A percentile compares a stretch with the other conserved stretches of the same genome.
Evolutionary conservation across 768 basidiomycete species (phyloP).

Genomic region (Megacollybia marginata): DNA sequence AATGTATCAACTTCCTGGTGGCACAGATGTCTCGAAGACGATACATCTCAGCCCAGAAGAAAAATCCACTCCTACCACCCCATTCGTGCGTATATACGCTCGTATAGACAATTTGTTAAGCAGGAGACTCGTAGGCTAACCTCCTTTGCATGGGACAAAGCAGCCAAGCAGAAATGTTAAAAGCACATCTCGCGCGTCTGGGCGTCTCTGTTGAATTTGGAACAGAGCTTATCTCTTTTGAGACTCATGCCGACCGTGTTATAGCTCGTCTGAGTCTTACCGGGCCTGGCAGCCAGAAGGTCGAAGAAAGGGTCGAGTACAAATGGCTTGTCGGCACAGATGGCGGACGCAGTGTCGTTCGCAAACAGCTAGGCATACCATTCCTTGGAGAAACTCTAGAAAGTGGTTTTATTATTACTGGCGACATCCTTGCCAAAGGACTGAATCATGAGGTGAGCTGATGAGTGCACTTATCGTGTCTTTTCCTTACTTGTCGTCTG

Average conservation of each 20-base stretch:
- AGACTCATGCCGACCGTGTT: slow-evolving; percentile 24
- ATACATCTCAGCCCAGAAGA: not conserved
- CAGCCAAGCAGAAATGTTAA: slow-evolving; percentile 22
- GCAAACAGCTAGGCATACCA: slow-evolving; percentile 31
- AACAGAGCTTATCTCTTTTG: slow-evolving; percentile 25
- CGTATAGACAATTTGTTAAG: not conserved
- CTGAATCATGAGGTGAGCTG: slow-evolving; percentile 16
- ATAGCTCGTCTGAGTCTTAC: slow-evolving; percentile 16
- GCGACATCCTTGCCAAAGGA: slow-evolving; percentile 29
- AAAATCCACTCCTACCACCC: slow-evolving; percentile 11
- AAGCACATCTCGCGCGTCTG: slow-evolving; percentile 16
- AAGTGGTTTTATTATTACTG: slow-evolving; percentile 19
- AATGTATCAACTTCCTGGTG: slow-evolving; percentile 7
- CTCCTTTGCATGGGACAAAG: slow-evolving; percentile 17
- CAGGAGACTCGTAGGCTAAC: slow-evolving; percentile 9
- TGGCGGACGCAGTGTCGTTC: slow-evolving; percentile 28
- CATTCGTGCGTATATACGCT: slow-evolving; percentile 9
- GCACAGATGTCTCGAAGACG: slow-evolving; percentile 1
- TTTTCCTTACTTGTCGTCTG: not conserved
- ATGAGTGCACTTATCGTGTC: not conserved
- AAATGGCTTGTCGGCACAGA: slow-evolving; percentile 34
- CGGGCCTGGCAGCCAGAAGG: slow-evolving; percentile 11
- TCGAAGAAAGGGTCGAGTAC: slow-evolving; percentile 17
- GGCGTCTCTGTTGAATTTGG: slow-evolving; percentile 25
- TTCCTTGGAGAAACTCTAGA: slow-evolving; percentile 34